Base-by-base conservation (phyloP, 495 filamentous ascomycete genomes). In the Podospora australis region DNA sequence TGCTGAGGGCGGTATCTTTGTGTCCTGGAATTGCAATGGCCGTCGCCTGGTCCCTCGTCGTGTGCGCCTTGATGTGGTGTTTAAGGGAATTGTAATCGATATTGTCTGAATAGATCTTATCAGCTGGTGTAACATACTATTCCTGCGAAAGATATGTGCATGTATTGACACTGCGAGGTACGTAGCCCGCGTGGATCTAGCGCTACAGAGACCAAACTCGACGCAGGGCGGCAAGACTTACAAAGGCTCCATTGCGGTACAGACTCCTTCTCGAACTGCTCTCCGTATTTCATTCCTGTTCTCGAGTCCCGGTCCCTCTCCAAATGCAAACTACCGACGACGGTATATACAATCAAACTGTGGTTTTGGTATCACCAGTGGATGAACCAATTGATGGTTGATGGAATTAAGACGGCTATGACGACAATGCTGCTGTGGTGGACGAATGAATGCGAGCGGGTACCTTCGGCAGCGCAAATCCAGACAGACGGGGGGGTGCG, bases 191-290 rank as follows among this genome's bases (percentile, higher is more conserved):
- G n/a, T 36, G 19, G 32, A 17, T 2, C 4, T 4, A 9, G 13
- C 10, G 11, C n/a, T 36, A 4, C 19, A 10, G 9, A 20, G 30
- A 25, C 11, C 16, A 22, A 11, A 20, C 14, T 10, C 14, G 21
- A 34, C 19, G 26, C 21, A 4, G 14, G 32, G 40, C 3, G 14
- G 23, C 4, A 11, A 9, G 82, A 72, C 66, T 77, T 75, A 69
- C 81, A 71, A 75, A 94, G 82, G 60, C 91, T 80, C 90, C 90
- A 96, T 66, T 90, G 88, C 0, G 90, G 90, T 22, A 88, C 82
- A 22, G 64, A 69, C 55, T 94, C 86, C n/a, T 81, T 88, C 70
- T 88, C 90, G 79, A 86, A 71, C 38, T 77, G 80, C 44, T 83
- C 72, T 8, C 82, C 82, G 75, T 80, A 86, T 70, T 86, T 85